These are phyloP conservation scores for Salvia rosmarinus DNA, from an alignment of 257 asterid genomes.

Conservation along the genomic window DNA sequence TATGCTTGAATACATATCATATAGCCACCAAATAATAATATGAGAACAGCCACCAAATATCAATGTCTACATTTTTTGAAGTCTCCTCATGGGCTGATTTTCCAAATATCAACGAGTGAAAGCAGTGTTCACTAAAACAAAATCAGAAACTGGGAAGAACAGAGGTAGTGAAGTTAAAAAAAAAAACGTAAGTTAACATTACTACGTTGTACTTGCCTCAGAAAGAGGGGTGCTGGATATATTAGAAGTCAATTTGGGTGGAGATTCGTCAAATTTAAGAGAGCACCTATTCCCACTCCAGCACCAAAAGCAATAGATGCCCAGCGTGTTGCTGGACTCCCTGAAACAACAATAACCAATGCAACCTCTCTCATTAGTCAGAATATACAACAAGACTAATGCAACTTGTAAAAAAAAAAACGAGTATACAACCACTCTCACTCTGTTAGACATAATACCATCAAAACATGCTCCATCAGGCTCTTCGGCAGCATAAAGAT, in stretches of 20 bases:
- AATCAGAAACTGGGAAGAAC: background rate
- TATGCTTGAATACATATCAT: too few relatives aligned
- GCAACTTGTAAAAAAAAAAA: background rate
- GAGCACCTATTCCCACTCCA: conserved; percentile 88
- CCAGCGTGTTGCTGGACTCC: conserved; percentile 92
- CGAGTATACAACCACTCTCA: background rate
- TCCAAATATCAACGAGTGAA: too few relatives aligned
- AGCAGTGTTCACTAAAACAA: background rate
- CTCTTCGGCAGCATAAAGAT: background rate
- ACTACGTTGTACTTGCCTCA: conserved; percentile 42
- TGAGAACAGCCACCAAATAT: too few relatives aligned
- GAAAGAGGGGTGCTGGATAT: conserved; percentile 31
- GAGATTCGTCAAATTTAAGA: conserved; percentile 55
- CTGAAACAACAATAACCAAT: conserved; percentile 41
- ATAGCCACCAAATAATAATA: too few relatives aligned
- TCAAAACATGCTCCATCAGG: background rate
- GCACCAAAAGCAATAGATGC: conserved; percentile 84
- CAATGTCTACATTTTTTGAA: too few relatives aligned
- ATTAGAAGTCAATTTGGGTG: conserved; percentile 46
- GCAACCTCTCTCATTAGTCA: background rate
- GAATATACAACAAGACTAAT: background rate
- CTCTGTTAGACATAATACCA: too few relatives aligned
- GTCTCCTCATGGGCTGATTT: too few relatives aligned
- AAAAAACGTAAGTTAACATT: background rate
- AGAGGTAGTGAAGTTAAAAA: background rate